Evolutionary conservation across 2,329 filamentous ascomycete species (phyloP), one percentile per base, ranked within the genome.

Genomic region (Colletotrichum coccodes): DNA sequence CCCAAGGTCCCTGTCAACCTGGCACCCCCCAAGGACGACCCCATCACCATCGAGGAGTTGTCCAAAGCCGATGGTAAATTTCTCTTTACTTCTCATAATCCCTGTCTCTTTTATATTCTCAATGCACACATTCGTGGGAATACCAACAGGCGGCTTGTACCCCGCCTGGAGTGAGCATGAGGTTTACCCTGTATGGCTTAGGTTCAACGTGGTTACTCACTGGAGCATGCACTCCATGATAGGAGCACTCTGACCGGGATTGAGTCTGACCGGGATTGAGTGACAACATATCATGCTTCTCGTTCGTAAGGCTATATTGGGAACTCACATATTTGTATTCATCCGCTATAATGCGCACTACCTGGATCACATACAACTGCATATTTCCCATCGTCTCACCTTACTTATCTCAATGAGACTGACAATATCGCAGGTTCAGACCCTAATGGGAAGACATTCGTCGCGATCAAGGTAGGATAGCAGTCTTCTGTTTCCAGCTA

Each of bases 11-110:
- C 93, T 3, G 91, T 96, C 69, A 82, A 90, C 65, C 89, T 99
- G 68, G 86, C 92, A 66, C 91, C 94, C 42, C 96, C 96, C 16
- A 98, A 97, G 83, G 88, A 94, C 77, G 95, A 98, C 75, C 88
- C 89, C 42, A 98, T 99, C 75, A 90, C 91, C n/a, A 76, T 86
- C 2, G 93, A 96, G 67, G 90, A 95, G 75, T 86, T 99, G 71
- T 86, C 91, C 44, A 91, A 92, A 79, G 94, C 94, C 74, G 90
- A 96, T 78, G 96, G 96, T 97, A 85, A 76, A 90, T 80, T 46
- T 26, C n/a, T 46, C 18, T 59, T 58, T 46, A 18, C 8, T 30
- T 16, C 54, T 30, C 14, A n/a, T 40, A 6, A 14, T 12, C 7
- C 16, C 21, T 14, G 8, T 54, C 1, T 11, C 6, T 8, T 50